Percentiles rank a stretch among this genome's conserved stretches.
Evolutionary conservation across 345 rosid genomes (phyloP).

Genomic region (Eucalyptus globulus): DNA sequence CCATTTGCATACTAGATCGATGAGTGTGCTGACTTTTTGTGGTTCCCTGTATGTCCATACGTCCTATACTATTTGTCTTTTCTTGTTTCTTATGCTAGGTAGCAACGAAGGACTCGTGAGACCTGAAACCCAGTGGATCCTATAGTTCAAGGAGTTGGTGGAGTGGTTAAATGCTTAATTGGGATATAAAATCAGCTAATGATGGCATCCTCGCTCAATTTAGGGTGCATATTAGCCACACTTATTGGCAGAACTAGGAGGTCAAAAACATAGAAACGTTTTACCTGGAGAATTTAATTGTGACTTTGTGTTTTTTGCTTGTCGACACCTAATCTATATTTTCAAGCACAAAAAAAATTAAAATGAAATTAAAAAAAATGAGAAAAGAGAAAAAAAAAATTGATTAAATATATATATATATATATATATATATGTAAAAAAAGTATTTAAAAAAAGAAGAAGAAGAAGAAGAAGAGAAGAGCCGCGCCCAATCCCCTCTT

Average conservation of each 20-base stretch:
- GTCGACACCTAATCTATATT: too few species aligned
- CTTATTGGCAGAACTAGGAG: neutral
- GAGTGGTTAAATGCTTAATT: neutral
- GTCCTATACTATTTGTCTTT: neutral
- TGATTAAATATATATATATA: too few species aligned
- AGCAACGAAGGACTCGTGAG: neutral
- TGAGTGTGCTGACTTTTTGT: neutral
- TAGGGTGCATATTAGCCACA: neutral
- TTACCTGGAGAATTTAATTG: neutral
- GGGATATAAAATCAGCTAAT: neutral
- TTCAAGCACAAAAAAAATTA: too few species aligned
- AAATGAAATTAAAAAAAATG: too few species aligned
- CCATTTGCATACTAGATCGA: neutral
- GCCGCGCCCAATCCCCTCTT: too few species aligned
- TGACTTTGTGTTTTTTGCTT: neutral
- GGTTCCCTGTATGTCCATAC: neutral
- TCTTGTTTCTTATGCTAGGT: neutral
- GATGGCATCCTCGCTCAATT: neutral
- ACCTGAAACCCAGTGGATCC: neutral
- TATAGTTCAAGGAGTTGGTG: neutral
- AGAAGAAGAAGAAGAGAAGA: too few species aligned
- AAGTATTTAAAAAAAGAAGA: too few species aligned
- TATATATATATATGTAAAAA: too few species aligned
- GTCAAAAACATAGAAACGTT: neutral
- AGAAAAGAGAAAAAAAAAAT: too few species aligned